These are phyloP conservation scores for Aegilops sharonensis DNA, from an alignment of 176 grass and related monocot genomes.

Conservation along the genomic window DNA sequence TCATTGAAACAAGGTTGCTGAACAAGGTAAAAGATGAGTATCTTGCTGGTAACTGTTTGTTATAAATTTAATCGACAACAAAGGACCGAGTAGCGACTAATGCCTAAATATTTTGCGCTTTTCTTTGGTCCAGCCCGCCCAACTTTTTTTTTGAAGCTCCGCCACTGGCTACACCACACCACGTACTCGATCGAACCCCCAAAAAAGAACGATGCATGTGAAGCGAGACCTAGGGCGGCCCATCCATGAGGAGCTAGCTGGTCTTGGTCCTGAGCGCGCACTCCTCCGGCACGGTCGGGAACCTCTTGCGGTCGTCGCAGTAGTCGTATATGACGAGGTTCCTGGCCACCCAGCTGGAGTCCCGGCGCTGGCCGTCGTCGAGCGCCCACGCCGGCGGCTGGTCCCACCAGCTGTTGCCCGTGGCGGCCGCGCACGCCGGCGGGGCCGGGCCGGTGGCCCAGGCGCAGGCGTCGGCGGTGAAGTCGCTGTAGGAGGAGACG, in stretches of 20 bases:
- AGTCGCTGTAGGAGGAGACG: conserved; percentile 91
- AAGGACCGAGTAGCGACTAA: too few relatives aligned
- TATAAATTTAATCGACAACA: too few relatives aligned
- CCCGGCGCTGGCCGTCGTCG: conserved; percentile 51
- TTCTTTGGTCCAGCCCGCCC: too few relatives aligned
- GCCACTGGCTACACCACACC: neutral
- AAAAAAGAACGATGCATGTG: neutral
- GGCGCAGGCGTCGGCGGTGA: conserved; percentile 72
- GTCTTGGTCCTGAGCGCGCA: conserved; percentile 37
- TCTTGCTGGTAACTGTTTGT: too few relatives aligned
- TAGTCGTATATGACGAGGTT: conserved; percentile 97
- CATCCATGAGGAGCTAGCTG: neutral
- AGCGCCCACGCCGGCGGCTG: conserved; percentile 80
- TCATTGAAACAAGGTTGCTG: too few relatives aligned
- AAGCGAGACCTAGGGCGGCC: neutral
- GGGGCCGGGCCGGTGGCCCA: conserved; percentile 4
- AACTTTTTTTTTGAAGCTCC: too few relatives aligned
- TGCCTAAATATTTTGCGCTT: too few relatives aligned
- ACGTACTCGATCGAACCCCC: too few relatives aligned
- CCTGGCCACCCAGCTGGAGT: conserved; percentile 57
- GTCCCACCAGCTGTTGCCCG: conserved; percentile 78
- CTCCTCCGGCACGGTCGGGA: conserved; percentile 56
- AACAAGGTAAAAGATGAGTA: too few relatives aligned
- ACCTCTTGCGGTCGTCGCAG: conserved; percentile 75
- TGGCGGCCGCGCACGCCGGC: conserved; percentile 51